Percentiles rank a stretch among this genome's conserved stretches.
These are phyloP conservation scores for Neofusicoccum sp. DNA, from an alignment of 2,329 filamentous ascomycete genomes.

Conservation along the genomic window DNA sequence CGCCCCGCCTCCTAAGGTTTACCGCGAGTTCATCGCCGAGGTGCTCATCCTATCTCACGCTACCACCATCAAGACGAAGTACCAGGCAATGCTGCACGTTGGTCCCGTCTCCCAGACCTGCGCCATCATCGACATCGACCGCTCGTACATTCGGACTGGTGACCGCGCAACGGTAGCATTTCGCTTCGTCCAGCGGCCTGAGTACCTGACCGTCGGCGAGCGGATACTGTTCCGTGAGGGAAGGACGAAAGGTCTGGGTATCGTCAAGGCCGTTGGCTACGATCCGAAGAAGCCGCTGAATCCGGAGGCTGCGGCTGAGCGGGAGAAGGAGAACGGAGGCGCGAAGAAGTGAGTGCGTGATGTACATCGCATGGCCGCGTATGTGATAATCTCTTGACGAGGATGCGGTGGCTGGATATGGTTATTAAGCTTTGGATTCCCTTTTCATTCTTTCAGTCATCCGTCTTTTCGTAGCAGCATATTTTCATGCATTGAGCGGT, in stretches of 20 bases:
- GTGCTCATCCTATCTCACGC: constrained; percentile 94
- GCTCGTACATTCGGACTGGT: constrained; percentile 90
- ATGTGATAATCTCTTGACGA: too few species aligned
- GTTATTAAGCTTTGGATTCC: too few species aligned
- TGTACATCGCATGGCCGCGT: background rate
- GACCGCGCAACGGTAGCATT: constrained; percentile 95
- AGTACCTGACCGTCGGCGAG: constrained; percentile 87
- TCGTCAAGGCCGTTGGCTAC: constrained; percentile 89
- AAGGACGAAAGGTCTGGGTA: constrained; percentile 89
- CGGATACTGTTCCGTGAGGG: constrained; percentile 91
- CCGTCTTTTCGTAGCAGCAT: too few species aligned
- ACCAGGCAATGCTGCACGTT: constrained; percentile 97
- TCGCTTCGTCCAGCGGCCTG: constrained; percentile 87
- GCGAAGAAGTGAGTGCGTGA: background rate
- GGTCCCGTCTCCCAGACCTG: constrained; percentile 94
- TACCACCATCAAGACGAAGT: constrained; percentile 94
- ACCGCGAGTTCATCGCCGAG: constrained; percentile 59
- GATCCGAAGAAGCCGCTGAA: constrained; percentile 58
- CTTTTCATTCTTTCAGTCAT: too few species aligned
- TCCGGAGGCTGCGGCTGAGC: constrained; percentile 7
- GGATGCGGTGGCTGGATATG: too few species aligned
- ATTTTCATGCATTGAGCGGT: too few species aligned
- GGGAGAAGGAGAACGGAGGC: constrained; percentile 6
- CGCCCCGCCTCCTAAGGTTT: constrained; percentile 50
- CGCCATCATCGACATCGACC: constrained; percentile 94